These are phyloP conservation scores for Albatrellus ellisii DNA, from an alignment of 768 basidiomycete genomes.

Conservation along the genomic window DNA sequence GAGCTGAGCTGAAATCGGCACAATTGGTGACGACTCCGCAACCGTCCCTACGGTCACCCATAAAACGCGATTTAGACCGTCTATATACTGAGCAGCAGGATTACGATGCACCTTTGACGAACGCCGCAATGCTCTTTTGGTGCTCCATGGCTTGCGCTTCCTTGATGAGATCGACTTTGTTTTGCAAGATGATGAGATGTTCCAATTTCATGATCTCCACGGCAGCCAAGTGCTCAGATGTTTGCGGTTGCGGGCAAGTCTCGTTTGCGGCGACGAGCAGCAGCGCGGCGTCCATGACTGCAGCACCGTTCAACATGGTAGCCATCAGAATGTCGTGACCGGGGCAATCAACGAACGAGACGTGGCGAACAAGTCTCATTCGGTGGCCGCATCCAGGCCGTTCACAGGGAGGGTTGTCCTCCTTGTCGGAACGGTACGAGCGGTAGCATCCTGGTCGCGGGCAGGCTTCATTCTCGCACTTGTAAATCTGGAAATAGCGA, in stretches of 20 bases:
- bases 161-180: conserved; percentile 98
- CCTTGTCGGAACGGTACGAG: conserved; percentile 89
- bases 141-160: conserved; percentile 91
- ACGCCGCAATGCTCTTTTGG: conserved; percentile 88
- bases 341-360: conserved; percentile 97
- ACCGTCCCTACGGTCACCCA: conserved; percentile 61
- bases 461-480: conserved; percentile 90
- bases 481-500: conserved; percentile 69
- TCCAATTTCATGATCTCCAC: conserved; percentile 99
- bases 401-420: conserved; percentile 88
- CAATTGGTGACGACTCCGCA: conserved; percentile 93
- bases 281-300: conserved; percentile 98
- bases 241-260: conserved; percentile 98
- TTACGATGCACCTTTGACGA: conserved; percentile 68
- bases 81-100: neutral
- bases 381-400: conserved; percentile 80
- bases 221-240: conserved; percentile 95
- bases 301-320: conserved; percentile 99
- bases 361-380: conserved; percentile 90
- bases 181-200: conserved; percentile 95
- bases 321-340: conserved; percentile 99
- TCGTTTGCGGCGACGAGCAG: conserved; percentile 96
- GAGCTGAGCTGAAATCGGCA: conserved; percentile 96
- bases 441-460: conserved; percentile 90
- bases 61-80: neutral